phyloP scores from a whole-genome alignment of 1,284 basidiomycete species.

The Schizophyllum commune region DNA sequence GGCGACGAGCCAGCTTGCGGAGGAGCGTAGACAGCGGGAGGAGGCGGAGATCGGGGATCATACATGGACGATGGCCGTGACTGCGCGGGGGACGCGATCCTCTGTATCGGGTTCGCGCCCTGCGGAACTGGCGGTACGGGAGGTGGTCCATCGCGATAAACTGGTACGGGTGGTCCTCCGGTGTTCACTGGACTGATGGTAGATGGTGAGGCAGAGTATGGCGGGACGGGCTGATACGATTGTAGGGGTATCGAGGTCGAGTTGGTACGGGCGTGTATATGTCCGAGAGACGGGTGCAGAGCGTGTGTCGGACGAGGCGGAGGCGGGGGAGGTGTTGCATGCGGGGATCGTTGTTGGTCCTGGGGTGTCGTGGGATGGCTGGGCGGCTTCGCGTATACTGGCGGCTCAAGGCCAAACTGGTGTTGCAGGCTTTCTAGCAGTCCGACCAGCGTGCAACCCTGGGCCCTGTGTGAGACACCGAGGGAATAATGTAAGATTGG shows the following conservation, averaged over 20 bases:
- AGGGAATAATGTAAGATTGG: constrained; percentile 11
- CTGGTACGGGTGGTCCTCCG: too few relatives aligned
- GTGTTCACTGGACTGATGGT: not conserved
- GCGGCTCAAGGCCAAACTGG: constrained; percentile 80
- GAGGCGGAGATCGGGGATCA: not conserved
- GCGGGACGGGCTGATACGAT: not conserved
- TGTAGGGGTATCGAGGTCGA: not conserved
- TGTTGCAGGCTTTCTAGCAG: constrained; percentile 70
- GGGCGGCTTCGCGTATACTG: constrained; percentile 82
- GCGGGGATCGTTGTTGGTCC: constrained; percentile 13
- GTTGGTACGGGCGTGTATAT: not conserved
- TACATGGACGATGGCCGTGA: constrained; percentile 5
- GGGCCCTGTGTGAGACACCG: constrained; percentile 11
- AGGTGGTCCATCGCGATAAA: not conserved
- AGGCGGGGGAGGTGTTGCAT: not conserved
- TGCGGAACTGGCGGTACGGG: constrained; percentile 10
- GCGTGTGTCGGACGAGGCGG: not conserved
- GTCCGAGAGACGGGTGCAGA: not conserved
- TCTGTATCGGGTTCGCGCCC: constrained; percentile 6
- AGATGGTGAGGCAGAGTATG: not conserved
- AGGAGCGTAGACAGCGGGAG: too few relatives aligned
- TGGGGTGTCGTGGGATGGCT: constrained; percentile 8
- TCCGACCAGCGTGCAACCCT: constrained; percentile 64
- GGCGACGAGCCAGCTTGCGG: not conserved
- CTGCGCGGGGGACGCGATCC: too few relatives aligned